These are phyloP conservation scores for Hericium rajendrae DNA, from an alignment of 768 basidiomycete genomes.

Conservation along the genomic window DNA sequence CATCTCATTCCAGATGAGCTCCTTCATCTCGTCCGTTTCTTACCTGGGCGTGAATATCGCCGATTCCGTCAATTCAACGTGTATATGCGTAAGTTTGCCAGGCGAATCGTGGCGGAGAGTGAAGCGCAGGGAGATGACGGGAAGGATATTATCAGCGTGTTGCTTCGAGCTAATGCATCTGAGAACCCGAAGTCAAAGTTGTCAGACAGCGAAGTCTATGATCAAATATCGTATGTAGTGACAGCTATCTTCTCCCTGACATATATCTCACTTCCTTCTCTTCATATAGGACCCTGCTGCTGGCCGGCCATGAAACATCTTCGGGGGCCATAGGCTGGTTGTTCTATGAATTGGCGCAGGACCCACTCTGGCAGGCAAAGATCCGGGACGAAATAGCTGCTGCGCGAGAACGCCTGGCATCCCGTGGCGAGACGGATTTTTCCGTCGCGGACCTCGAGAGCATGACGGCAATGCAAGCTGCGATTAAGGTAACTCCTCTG, in stretches of 20 bases:
- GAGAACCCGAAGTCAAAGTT: background rate
- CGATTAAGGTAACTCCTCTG: slow-evolving; percentile 4
- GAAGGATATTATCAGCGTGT: slow-evolving; percentile 11
- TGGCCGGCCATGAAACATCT: slow-evolving; percentile 13
- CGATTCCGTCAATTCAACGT: slow-evolving; percentile 7
- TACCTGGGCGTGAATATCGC: slow-evolving; percentile 10
- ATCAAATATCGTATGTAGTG: slow-evolving; percentile 9
- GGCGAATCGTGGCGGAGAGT: slow-evolving; percentile 2
- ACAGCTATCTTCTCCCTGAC: background rate
- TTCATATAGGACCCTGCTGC: slow-evolving; percentile 4
- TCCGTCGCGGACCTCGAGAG: slow-evolving; percentile 5
- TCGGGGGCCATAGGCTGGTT: slow-evolving; percentile 7
- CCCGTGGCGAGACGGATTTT: background rate
- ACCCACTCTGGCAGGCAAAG: slow-evolving; percentile 7
- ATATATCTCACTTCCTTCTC: background rate
- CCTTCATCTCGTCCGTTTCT: slow-evolving; percentile 10
- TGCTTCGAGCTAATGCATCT: slow-evolving; percentile 10
- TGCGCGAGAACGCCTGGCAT: background rate
- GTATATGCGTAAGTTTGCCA: slow-evolving; percentile 3
- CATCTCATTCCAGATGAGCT: slow-evolving; percentile 3
- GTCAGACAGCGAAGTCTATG: slow-evolving; percentile 1
- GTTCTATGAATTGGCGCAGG: slow-evolving; percentile 10
- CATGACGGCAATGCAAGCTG: slow-evolving; percentile 8
- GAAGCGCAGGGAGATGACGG: slow-evolving; percentile 3
- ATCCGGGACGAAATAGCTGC: slow-evolving; percentile 9